phyloP scores from a whole-genome alignment of 1,139 yeast species.

The Ashbya aceris region DNA sequence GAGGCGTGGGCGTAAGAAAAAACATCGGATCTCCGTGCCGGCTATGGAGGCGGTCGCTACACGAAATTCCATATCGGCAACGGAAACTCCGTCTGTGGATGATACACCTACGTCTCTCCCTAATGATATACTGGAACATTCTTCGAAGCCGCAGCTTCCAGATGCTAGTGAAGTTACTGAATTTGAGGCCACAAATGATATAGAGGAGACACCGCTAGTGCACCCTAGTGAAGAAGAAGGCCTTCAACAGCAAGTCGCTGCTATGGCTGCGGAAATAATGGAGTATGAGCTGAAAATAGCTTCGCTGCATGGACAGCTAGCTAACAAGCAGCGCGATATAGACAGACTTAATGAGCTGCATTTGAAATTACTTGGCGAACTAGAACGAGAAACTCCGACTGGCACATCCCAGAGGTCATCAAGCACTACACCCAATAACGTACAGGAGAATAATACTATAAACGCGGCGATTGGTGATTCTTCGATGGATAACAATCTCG shows the following conservation, averaged over 20 bases:
- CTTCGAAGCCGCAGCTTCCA: conserved; percentile 4
- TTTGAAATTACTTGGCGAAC: conserved; percentile 1
- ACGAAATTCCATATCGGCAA: neutral
- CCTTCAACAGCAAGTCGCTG: conserved; percentile 1
- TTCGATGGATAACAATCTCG: neutral
- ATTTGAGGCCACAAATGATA: too few species aligned
- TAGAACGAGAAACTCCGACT: neutral
- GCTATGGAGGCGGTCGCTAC: neutral
- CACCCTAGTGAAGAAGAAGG: too few species aligned
- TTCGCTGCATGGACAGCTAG: conserved; percentile 15
- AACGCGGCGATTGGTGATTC: neutral
- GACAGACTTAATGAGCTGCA: conserved; percentile 4
- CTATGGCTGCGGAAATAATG: conserved; percentile 14
- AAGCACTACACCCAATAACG: neutral
- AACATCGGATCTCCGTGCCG: neutral
- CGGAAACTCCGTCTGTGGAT: neutral
- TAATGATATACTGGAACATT: conserved; percentile 7
- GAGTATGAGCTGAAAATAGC: conserved; percentile 15
- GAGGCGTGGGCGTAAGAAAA: neutral
- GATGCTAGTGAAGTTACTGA: conserved; percentile 9
- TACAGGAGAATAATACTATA: neutral
- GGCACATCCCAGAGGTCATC: neutral
- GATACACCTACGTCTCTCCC: neutral
- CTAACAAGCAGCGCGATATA: conserved; percentile 2
- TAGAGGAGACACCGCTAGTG: neutral